A percentile compares a stretch with the other conserved stretches of the same genome.
Evolutionary conservation across 257 asterid genomes (phyloP).

Genomic region (Rehmannia glutinosa): DNA sequence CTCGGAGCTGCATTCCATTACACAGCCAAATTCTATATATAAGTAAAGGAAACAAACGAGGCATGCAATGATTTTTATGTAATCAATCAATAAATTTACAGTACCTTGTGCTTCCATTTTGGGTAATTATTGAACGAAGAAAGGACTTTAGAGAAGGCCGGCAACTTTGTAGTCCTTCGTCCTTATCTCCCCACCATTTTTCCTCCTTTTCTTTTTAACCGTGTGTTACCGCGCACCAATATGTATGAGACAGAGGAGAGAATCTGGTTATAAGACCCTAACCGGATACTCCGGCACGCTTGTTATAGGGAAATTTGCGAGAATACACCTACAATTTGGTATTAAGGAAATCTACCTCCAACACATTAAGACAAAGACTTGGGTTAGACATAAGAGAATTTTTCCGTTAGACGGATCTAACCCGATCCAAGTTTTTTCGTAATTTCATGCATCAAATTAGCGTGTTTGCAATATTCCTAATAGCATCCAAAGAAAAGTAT

Average conservation of each 20-base stretch:
- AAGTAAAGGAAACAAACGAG: background rate
- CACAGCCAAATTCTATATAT: slow-evolving; percentile 3
- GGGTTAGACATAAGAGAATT: too few relatives aligned
- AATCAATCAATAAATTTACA: background rate
- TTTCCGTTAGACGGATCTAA: too few relatives aligned
- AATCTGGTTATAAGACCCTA: too few relatives aligned
- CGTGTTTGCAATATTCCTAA: too few relatives aligned
- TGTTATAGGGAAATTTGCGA: too few relatives aligned
- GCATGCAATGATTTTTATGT: background rate
- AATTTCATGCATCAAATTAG: too few relatives aligned
- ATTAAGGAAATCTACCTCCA: too few relatives aligned
- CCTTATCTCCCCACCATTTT: slow-evolving; percentile 48
- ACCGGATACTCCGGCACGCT: too few relatives aligned
- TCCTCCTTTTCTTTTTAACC: background rate
- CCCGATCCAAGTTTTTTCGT: too few relatives aligned
- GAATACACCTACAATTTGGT: too few relatives aligned
- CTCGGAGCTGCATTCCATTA: slow-evolving; percentile 58
- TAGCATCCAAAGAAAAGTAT: too few relatives aligned
- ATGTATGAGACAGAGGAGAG: background rate
- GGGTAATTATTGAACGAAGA: slow-evolving; percentile 49
- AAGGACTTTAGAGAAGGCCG: slow-evolving; percentile 50
- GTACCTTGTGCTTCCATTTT: slow-evolving; percentile 77
- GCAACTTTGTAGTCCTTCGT: slow-evolving; percentile 14
- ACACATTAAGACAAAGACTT: too few relatives aligned
- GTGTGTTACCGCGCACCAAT: background rate